A percentile compares a stretch with the other conserved stretches of the same genome.
phyloP scores from a whole-genome alignment of 176 grass and related monocot species.

The Musa itinerans region DNA sequence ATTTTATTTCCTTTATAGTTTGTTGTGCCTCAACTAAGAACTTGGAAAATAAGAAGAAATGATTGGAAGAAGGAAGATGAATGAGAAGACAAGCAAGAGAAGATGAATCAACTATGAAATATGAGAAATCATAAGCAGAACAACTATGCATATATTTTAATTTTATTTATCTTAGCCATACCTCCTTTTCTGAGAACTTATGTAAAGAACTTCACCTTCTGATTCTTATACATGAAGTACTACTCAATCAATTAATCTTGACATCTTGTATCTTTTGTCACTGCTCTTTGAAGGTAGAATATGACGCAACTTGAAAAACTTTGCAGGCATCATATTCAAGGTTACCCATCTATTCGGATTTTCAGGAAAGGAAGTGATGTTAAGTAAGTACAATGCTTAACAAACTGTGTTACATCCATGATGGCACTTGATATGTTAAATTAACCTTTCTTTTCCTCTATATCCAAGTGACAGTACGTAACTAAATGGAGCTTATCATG shows the following conservation, averaged over 20 bases:
- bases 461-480: neutral
- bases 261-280: slow-evolving; percentile 12
- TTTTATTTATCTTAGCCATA: too few relatives aligned
- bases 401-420: neutral
- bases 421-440: neutral
- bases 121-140: too few relatives aligned
- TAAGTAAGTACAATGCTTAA: slow-evolving; percentile 50
- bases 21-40: too few relatives aligned
- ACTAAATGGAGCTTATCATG: neutral
- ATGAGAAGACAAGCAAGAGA: too few relatives aligned
- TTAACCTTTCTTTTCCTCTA: neutral
- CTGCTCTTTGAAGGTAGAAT: neutral
- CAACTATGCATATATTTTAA: too few relatives aligned
- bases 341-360: slow-evolving; percentile 90
- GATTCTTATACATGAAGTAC: neutral
- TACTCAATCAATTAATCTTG: slow-evolving; percentile 6
- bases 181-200: neutral
- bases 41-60: too few relatives aligned
- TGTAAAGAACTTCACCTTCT: neutral
- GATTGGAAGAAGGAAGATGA: too few relatives aligned
- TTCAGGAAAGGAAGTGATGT: slow-evolving; percentile 92
- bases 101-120: too few relatives aligned
- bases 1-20: too few relatives aligned
- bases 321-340: slow-evolving; percentile 90
- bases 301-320: neutral